A percentile compares a stretch with the other conserved stretches of the same genome.
These are phyloP conservation scores for Berkeleyomyces basicola DNA, from an alignment of 2,329 filamentous ascomycete genomes.

Conservation along the genomic window DNA sequence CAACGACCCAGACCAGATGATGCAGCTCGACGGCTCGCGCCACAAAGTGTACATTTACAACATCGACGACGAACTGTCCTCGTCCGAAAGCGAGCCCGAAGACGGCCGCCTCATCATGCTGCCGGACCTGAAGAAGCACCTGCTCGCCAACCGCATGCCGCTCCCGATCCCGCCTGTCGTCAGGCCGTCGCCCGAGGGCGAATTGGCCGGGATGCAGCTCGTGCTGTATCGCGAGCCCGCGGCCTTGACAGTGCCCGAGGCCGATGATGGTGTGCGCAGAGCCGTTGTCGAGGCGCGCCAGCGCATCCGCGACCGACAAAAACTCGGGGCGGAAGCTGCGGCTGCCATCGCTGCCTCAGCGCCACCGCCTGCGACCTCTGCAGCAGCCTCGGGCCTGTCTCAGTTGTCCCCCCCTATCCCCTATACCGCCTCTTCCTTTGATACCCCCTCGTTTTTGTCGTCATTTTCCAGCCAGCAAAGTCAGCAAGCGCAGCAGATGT, in stretches of 20 bases:
- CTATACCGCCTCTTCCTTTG: neutral
- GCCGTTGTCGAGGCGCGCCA: constrained; percentile 68
- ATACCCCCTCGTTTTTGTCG: neutral
- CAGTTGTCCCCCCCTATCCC: neutral
- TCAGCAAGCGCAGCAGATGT: constrained; percentile 2
- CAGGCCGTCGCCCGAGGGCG: constrained; percentile 22
- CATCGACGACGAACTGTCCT: constrained; percentile 69
- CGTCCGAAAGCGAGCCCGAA: constrained; percentile 36
- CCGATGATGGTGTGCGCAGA: constrained; percentile 61
- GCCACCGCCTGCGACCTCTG: neutral
- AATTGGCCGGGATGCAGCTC: constrained; percentile 47
- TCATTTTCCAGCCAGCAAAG: neutral
- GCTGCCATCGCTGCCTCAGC: neutral
- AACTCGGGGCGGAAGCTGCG: constrained; percentile 15
- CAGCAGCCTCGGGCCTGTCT: neutral
- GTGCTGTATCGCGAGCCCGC: constrained; percentile 71
- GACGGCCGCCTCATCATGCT: constrained; percentile 55
- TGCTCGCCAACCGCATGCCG: constrained; percentile 54
- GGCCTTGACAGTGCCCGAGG: constrained; percentile 57
- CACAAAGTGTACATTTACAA: constrained; percentile 84
- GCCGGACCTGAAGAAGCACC: constrained; percentile 68
- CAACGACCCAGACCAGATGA: constrained; percentile 44
- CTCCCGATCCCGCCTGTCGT: constrained; percentile 43
- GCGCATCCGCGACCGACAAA: constrained; percentile 45
- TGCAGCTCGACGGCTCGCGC: constrained; percentile 76